These are phyloP conservation scores for Pythium rishiriense DNA, from an alignment of 352 stramenopile genomes.

Conservation along the genomic window DNA sequence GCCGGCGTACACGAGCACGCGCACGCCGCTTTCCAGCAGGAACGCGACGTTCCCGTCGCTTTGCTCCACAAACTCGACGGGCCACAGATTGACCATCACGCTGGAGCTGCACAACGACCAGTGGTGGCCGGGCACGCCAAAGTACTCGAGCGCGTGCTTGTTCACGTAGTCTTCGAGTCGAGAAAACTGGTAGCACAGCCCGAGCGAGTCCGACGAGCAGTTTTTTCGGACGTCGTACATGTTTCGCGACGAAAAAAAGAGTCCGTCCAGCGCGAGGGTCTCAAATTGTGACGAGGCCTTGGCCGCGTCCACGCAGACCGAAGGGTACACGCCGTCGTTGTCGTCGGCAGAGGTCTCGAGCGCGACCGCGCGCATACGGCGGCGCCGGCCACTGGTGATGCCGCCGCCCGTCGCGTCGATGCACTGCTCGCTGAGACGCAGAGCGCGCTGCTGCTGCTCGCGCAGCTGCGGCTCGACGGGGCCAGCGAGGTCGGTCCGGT, in stretches of 20 bases:
- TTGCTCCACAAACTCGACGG: conserved; percentile 55
- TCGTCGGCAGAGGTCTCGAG: conserved; percentile 1
- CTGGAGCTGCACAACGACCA: conserved; percentile 57
- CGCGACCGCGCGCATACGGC: conserved; percentile 10
- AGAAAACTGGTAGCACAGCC: conserved; percentile 68
- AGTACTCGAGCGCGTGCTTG: conserved; percentile 40
- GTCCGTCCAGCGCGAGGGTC: conserved; percentile 6
- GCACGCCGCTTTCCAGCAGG: conserved; percentile 53
- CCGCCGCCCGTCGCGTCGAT: background rate
- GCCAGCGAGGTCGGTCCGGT: conserved; percentile 43
- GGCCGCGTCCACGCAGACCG: conserved; percentile 31
- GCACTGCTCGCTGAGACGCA: conserved; percentile 9
- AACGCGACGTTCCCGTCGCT: conserved; percentile 52
- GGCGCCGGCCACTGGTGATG: background rate
- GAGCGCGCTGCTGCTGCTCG: background rate
- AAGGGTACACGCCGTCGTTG: background rate
- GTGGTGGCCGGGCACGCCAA: conserved; percentile 31
- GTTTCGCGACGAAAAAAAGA: conserved; percentile 42
- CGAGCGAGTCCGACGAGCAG: conserved; percentile 50
- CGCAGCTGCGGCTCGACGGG: background rate
- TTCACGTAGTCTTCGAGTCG: conserved; percentile 66
- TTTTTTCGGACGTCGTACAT: conserved; percentile 65
- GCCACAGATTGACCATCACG: conserved; percentile 20
- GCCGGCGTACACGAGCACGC: conserved; percentile 70
- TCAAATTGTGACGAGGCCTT: conserved; percentile 24